A percentile compares a stretch with the other conserved stretches of the same genome.
Evolutionary conservation across 2,329 filamentous ascomycete genomes (phyloP).

Genomic region (Aspergillus felis): DNA sequence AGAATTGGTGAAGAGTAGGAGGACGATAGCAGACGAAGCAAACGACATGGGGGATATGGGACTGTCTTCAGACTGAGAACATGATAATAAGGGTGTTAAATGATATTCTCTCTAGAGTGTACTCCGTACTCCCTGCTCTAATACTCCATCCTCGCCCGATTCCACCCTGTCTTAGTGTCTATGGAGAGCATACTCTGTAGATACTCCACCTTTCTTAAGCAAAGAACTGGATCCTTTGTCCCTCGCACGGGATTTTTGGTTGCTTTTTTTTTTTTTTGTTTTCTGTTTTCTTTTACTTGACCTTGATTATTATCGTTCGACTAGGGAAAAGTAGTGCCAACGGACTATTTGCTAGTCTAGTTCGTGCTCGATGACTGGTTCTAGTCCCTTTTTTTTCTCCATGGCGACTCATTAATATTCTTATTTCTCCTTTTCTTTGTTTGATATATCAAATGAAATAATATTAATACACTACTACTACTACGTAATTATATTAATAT

Average conservation of each 20-base stretch:
- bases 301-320: neutral
- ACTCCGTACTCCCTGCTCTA: no score
- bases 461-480: neutral
- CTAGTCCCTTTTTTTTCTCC: neutral
- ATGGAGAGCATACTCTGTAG: neutral
- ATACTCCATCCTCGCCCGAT: neutral
- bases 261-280: neutral
- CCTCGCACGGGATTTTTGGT: neutral
- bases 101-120: neutral
- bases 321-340: neutral
- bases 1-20: neutral
- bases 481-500: neutral
- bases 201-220: neutral
- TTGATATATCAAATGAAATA: neutral
- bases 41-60: neutral
- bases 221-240: neutral
- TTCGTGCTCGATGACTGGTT: neutral
- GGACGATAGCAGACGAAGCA: neutral
- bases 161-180: neutral
- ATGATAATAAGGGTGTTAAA: neutral
- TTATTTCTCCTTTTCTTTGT: neutral
- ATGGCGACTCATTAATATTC: neutral
- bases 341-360: neutral
- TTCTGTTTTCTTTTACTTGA: no score
- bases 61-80: no score